Conservation (phyloP, 306 rosid species). For the Prunus armeniaca region DNA sequence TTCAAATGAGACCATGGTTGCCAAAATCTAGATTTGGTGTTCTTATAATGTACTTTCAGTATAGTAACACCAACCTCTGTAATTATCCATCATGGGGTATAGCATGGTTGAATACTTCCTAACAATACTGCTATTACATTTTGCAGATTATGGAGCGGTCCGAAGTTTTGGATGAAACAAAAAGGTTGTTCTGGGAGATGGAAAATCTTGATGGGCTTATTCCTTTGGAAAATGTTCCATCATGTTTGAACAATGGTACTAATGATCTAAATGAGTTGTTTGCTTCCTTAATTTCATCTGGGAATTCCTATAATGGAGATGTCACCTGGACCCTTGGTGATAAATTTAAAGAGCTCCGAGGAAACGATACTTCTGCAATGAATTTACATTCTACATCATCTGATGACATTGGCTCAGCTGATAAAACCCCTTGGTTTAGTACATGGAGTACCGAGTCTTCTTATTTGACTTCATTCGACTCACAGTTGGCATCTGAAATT, state of each 20-base stretch:
- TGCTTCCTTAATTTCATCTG: constrained; percentile 46
- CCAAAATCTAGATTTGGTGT: not conserved
- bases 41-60: not conserved
- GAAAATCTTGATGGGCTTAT: constrained; percentile 23
- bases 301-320: constrained; percentile 35
- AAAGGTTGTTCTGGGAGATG: constrained; percentile 40
- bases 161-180: constrained; percentile 53
- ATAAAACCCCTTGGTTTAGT: constrained; percentile 21
- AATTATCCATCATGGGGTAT: not conserved
- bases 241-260: constrained; percentile 33
- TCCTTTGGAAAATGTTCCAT: constrained; percentile 22
- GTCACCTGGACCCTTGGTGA: constrained; percentile 21
- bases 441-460: constrained; percentile 40
- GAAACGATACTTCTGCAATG: constrained; percentile 28
- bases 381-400: constrained; percentile 28
- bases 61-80: not conserved
- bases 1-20: not conserved
- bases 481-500: constrained; percentile 29
- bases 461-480: constrained; percentile 39
- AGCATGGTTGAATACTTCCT: not conserved
- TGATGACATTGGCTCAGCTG: constrained; percentile 10
- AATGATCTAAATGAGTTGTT: constrained; percentile 47
- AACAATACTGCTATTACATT: constrained; percentile 21
- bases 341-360: constrained; percentile 20
- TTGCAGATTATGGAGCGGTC: constrained; percentile 53